A percentile compares a stretch with the other conserved stretches of the same genome.
Evolutionary conservation across 2,329 filamentous ascomycete species (phyloP).

Genomic region (Aspergillus sojae): DNA sequence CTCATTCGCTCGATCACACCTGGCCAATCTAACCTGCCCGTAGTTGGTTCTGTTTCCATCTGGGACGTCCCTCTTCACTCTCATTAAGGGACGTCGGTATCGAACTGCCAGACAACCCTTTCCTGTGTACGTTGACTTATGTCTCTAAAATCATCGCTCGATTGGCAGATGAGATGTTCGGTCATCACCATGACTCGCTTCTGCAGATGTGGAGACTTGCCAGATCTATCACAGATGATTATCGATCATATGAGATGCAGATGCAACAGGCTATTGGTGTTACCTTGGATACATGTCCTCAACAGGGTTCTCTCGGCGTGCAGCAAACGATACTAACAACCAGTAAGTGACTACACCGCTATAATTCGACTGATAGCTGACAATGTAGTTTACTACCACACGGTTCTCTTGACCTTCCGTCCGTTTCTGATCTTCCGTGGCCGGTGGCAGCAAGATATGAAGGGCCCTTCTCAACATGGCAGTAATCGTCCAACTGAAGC

Average conservation of each 20-base stretch:
- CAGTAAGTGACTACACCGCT: conserved; percentile 16
- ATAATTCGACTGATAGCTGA: conserved; percentile 9
- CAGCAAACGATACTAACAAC: conserved; percentile 45
- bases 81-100: conserved; percentile 41
- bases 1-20: neutral
- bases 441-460: conserved; percentile 41
- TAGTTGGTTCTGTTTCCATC: conserved; percentile 50
- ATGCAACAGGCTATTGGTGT: conserved; percentile 34
- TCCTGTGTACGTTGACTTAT: conserved; percentile 39
- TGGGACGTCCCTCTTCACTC: conserved; percentile 47
- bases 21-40: neutral
- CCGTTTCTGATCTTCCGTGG: conserved; percentile 50
- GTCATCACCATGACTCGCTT: conserved; percentile 43
- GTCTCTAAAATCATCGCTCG: conserved; percentile 46
- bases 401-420: conserved; percentile 46
- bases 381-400: conserved; percentile 47
- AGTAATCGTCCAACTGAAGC: conserved; percentile 28
- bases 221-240: conserved; percentile 34
- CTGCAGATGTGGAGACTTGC: conserved; percentile 42
- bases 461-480: conserved; percentile 13
- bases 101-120: conserved; percentile 42
- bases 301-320: conserved; percentile 44
- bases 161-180: conserved; percentile 46
- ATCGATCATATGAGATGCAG: conserved; percentile 29
- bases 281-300: conserved; percentile 39